Percentiles rank a stretch among this genome's conserved stretches.
Conservation (phyloP, 441 rosid genomes). For the Euphorbia corollata region DNA sequence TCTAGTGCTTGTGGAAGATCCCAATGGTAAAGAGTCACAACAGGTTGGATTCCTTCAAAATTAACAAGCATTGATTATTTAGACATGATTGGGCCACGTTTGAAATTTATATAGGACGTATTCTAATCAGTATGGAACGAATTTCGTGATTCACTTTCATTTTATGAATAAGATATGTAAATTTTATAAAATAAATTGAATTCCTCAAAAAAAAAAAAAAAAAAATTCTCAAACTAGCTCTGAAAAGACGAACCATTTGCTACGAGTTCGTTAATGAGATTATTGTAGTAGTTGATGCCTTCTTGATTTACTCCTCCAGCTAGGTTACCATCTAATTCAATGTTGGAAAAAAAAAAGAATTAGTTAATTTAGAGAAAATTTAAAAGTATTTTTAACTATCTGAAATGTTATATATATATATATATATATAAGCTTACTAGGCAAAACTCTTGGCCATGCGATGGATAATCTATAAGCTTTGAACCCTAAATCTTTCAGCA, state of each 20-base stretch:
- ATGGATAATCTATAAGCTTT: neutral
- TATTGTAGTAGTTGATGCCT: neutral
- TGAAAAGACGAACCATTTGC: neutral
- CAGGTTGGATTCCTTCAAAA: slow-evolving; percentile 1
- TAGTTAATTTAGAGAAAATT: neutral
- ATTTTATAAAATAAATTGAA: no score
- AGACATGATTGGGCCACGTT: neutral
- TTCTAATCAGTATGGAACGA: no score
- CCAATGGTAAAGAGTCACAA: slow-evolving; percentile 8
- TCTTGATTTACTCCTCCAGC: neutral
- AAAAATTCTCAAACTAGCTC: no score
- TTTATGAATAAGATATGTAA: no score
- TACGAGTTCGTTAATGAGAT: neutral
- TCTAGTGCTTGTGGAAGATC: slow-evolving; percentile 3
- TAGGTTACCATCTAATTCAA: neutral
- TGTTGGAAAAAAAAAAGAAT: neutral
- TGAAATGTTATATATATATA: no score
- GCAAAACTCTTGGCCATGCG: neutral
- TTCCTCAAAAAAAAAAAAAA: no score
- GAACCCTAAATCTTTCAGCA: neutral
- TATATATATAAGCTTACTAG: neutral
- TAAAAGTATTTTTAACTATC: no score
- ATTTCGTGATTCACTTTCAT: no score
- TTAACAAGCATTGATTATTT: neutral
- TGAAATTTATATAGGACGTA: neutral